Evolutionary conservation across 805 yeast species (phyloP), one percentile per base, ranked within the genome.

Genomic region (Pichia nakasei): DNA sequence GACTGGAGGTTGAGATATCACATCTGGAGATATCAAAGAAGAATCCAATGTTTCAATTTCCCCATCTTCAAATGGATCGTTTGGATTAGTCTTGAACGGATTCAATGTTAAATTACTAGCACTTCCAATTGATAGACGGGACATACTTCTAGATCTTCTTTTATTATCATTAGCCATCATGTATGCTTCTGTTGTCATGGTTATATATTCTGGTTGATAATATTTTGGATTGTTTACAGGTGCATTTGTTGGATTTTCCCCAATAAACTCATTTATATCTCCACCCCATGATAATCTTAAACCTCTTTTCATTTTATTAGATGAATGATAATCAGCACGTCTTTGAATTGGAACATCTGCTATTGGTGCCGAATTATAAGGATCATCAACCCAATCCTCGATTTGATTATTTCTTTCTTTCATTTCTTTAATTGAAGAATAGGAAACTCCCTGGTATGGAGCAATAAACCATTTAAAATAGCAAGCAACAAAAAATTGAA

Each of bases 1-100:
- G 17, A 80, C 75, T 1, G 96, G 95, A 0, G 97, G 97, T 60
- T 91, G 97, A 2, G 95, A 85, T 15, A 89, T 84, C 24, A 78
- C 85, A 56, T 84, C 85, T 11, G 88, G 84, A 52, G 80, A 85
- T 45, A 83, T 73, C 17, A 79, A 58, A 42, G 75, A 77, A 2
- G 80, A 68, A 34, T 78, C 75, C 50, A 85, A 62, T 3, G 81
- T 71, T 27, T 66, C 68, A 7, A 73, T 60, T 8, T 64, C 55
- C 27, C 53, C 61, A 34, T 65, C 72, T 15, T 64, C 66, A 22
- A 55, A 48, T 2, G 52, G 52, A 9, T 51, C 54, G 15, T 29
- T 29, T 11, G 35, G 21, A 35, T 39, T 42, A 7, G 44, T 34
- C 18, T 38, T 38, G 7, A 45, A 45, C 2, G 48, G 43, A 36